phyloP scores from a whole-genome alignment of 805 yeast species.

The Starmera caribaea region DNA sequence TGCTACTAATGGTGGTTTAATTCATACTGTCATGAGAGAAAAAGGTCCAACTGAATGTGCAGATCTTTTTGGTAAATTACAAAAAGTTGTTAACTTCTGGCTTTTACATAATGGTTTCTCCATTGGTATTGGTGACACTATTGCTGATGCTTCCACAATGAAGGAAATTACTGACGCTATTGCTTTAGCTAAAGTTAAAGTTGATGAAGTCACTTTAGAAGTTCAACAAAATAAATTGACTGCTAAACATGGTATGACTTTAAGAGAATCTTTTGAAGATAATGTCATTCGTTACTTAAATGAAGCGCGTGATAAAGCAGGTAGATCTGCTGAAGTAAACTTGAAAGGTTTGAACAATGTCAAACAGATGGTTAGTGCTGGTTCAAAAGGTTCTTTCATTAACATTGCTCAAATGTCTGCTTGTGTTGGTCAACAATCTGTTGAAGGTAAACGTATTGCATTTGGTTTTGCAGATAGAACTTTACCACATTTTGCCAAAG shows the following conservation, averaged over 20 bases:
- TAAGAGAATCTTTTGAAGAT: slow-evolving; percentile 96
- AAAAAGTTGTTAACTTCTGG: slow-evolving; percentile 95
- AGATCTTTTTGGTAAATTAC: slow-evolving; percentile 81
- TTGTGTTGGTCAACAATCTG: slow-evolving; percentile 99
- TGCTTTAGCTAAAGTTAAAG: slow-evolving; percentile 86
- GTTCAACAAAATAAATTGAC: slow-evolving; percentile 84
- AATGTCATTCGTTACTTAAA: slow-evolving; percentile 90
- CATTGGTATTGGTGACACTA: slow-evolving; percentile 99
- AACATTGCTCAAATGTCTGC: slow-evolving; percentile 99
- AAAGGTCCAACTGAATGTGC: slow-evolving; percentile 92
- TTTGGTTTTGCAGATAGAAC: slow-evolving; percentile 96
- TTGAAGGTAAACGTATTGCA: slow-evolving; percentile 98
- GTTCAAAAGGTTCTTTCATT: slow-evolving; percentile 98
- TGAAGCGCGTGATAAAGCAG: slow-evolving; percentile 98
- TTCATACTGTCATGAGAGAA: slow-evolving; percentile 95
- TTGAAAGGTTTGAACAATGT: slow-evolving; percentile 92
- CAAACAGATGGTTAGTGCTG: slow-evolving; percentile 98
- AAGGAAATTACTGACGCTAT: slow-evolving; percentile 87
- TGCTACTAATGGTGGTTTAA: slow-evolving; percentile 95
- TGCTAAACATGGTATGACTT: slow-evolving; percentile 99
- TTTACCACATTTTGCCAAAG: slow-evolving; percentile 95
- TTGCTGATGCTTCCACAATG: slow-evolving; percentile 97
- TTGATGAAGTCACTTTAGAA: slow-evolving; percentile 84
- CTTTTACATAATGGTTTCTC: slow-evolving; percentile 93
- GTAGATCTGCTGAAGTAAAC: slow-evolving; percentile 96